Percentiles rank a stretch among this genome's conserved stretches.
These are phyloP conservation scores for Solanum peruvianum DNA, from an alignment of 257 asterid species.

Conservation along the genomic window DNA sequence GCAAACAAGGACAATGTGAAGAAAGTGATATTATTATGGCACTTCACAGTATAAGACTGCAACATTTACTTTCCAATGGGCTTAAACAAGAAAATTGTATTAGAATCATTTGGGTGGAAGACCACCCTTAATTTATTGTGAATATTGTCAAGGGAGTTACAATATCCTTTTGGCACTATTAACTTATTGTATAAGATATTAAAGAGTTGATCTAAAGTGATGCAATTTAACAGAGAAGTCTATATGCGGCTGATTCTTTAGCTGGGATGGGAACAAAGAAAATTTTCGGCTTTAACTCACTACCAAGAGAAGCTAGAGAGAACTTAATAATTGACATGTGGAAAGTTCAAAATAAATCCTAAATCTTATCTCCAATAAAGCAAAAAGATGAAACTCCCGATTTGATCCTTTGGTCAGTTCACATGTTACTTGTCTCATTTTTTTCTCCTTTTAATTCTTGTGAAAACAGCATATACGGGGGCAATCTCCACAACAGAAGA, in stretches of 20 bases:
- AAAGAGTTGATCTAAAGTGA: neutral
- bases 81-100: neutral
- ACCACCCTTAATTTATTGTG: too few species aligned
- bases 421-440: neutral
- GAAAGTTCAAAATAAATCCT: neutral
- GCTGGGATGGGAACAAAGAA: neutral
- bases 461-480: too few species aligned
- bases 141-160: too few species aligned
- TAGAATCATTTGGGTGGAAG: too few species aligned
- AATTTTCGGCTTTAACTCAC: neutral
- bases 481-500: neutral
- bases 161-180: neutral
- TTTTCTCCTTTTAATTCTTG: too few species aligned
- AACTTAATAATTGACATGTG: neutral
- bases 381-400: too few species aligned
- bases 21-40: too few species aligned
- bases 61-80: neutral
- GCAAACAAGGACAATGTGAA: too few species aligned
- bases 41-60: neutral
- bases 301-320: neutral
- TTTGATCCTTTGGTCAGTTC: neutral
- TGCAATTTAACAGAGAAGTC: neutral
- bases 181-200: neutral
- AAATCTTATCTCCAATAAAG: too few species aligned
- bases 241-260: neutral